A percentile compares a stretch with the other conserved stretches of the same genome.
These are phyloP conservation scores for Dactylonectria macrodidyma DNA, from an alignment of 2,329 filamentous ascomycete genomes.

Conservation along the genomic window DNA sequence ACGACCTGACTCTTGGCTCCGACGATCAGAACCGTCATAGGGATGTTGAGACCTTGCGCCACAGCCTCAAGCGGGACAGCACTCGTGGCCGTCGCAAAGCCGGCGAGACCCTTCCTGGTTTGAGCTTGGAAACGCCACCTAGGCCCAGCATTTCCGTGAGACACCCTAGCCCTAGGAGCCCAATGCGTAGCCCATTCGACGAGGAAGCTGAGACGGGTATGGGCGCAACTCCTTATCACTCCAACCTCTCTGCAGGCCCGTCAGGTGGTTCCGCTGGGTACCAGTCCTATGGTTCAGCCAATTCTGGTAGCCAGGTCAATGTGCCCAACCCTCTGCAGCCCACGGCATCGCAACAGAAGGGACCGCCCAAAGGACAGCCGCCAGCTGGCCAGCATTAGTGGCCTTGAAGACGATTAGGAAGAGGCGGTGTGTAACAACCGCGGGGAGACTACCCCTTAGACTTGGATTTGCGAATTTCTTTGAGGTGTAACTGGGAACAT, in stretches of 20 bases:
- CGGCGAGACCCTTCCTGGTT: slow-evolving; percentile 60
- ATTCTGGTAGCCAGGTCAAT: slow-evolving; percentile 33
- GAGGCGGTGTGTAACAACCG: slow-evolving; percentile 28
- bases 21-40: slow-evolving; percentile 51
- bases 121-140: slow-evolving; percentile 48
- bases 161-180: slow-evolving; percentile 50
- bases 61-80: slow-evolving; percentile 59
- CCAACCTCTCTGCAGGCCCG: slow-evolving; percentile 44
- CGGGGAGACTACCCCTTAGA: slow-evolving; percentile 22
- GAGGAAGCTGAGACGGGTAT: slow-evolving; percentile 60
- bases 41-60: slow-evolving; percentile 57
- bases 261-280: slow-evolving; percentile 42
- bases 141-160: slow-evolving; percentile 43
- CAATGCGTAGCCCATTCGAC: slow-evolving; percentile 56
- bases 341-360: slow-evolving; percentile 34
- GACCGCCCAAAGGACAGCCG: slow-evolving; percentile 33
- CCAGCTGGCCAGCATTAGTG: slow-evolving; percentile 45
- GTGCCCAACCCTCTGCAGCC: slow-evolving; percentile 41
- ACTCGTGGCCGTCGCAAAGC: slow-evolving; percentile 65
- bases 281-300: slow-evolving; percentile 36
- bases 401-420: slow-evolving; percentile 38
- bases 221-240: slow-evolving; percentile 50
- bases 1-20: slow-evolving; percentile 44
- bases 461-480: slow-evolving; percentile 31
- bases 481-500: slow-evolving; percentile 38